These are phyloP conservation scores for Oligophagozyma castellii DNA, from an alignment of 1,139 yeast species.

Conservation along the genomic window DNA sequence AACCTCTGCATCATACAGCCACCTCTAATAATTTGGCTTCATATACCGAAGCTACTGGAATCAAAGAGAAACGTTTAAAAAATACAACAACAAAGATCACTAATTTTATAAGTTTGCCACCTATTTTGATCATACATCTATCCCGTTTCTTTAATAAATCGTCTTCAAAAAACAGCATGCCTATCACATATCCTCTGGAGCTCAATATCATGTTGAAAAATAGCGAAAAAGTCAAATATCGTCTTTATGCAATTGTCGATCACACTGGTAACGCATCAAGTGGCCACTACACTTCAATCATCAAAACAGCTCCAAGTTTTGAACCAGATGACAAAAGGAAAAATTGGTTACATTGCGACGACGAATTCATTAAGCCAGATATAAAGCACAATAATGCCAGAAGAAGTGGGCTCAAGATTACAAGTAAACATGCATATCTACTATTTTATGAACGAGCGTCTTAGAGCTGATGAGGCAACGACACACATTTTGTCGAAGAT, in stretches of 20 bases:
- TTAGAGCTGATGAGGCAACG: too few relatives aligned
- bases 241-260: conserved; percentile 47
- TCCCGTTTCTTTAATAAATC: conserved; percentile 44
- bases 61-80: conserved; percentile 19
- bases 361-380: conserved; percentile 39
- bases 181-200: conserved; percentile 41
- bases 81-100: conserved; percentile 38
- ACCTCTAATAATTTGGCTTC: conserved; percentile 3
- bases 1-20: conserved; percentile 3
- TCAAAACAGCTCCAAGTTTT: conserved; percentile 31
- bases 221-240: conserved; percentile 34
- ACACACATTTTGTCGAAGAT: too few relatives aligned
- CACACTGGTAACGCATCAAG: conserved; percentile 59
- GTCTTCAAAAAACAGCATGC: conserved; percentile 42
- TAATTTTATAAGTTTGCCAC: conserved; percentile 51
- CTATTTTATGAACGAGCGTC: conserved; percentile 43
- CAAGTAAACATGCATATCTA: conserved; percentile 51
- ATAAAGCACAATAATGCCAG: conserved; percentile 35
- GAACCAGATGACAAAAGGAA: conserved; percentile 22
- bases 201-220: conserved; percentile 33
- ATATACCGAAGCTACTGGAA: conserved; percentile 9
- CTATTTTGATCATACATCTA: conserved; percentile 48
- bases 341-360: conserved; percentile 76
- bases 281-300: conserved; percentile 63
- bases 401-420: conserved; percentile 29